Base-by-base conservation (phyloP, 129 eudicot genomes). In the Flaveria trinervia region DNA sequence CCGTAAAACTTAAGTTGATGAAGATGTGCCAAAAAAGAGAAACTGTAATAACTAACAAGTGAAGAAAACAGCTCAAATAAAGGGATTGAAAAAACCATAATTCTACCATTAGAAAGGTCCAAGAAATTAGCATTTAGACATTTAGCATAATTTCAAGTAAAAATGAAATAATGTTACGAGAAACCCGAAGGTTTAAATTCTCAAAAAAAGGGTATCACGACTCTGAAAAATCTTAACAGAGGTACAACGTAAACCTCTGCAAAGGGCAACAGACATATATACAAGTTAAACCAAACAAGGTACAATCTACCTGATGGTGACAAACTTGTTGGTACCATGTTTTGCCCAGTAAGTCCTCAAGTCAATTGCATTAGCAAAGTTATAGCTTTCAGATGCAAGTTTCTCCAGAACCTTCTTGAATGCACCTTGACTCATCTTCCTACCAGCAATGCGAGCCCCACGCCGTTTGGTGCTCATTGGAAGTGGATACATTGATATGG, bases 301-400 rank as follows among this genome's bases (percentile, higher is more conserved):
- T 66, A 61, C 56, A 50, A 45, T 59, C 71, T 36, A 84, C 83
- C 83, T 82, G 72, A 87, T 76, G 14, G 81, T 84, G 4, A 79
- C 86, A 79, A 81, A 84, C 88, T 84, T 84, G 83, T 87, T 87
- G 33, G 84, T 84, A 16, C 91, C 91, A 72, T 68, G 88, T 72
- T 82, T 87, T 15, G 86, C 88, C 88, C 91, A 84, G 22, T 87
- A 77, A 65, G 74, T 54, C 85, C 85, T 84, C 83, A 87, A 76
- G 75, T 87, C 88, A 30, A 84, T 76, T 0, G 91, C 80, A 20
- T 66, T 60, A 72, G 83, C 81, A 68, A 84, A 81, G 54, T 87
- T 84, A 50, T 62, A 73, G 30, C 86, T 80, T 66, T 84, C 84
- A 49, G 86, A 39, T 48, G 77, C 83, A 66, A 87, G 83, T 78